Conservation (phyloP, 495 filamentous ascomycete genomes). For the Penicillium lagena region DNA sequence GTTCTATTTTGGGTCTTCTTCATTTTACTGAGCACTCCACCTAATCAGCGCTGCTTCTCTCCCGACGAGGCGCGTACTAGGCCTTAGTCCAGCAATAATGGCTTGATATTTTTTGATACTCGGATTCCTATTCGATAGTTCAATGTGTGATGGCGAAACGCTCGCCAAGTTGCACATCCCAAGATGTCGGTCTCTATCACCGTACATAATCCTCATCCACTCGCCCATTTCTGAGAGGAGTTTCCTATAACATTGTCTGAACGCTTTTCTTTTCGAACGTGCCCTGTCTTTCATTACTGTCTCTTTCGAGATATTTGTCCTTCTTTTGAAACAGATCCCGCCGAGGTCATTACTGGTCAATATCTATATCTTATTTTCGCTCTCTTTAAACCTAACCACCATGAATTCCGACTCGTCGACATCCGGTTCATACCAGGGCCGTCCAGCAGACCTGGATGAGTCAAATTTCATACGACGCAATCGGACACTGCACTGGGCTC, state of each 20-base stretch:
- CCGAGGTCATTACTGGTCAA: no score
- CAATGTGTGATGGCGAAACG: slow-evolving; percentile 10
- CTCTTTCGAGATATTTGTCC: slow-evolving; percentile 1
- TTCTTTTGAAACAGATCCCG: not conserved
- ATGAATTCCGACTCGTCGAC: slow-evolving; percentile 24
- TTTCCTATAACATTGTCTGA: slow-evolving; percentile 1
- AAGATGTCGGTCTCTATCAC: not conserved
- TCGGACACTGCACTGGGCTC: slow-evolving; percentile 28
- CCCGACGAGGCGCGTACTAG: not conserved
- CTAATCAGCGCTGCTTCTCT: not conserved
- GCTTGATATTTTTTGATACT: not conserved
- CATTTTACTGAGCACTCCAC: not conserved
- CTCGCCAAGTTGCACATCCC: slow-evolving; percentile 1
- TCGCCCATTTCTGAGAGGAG: slow-evolving; percentile 4
- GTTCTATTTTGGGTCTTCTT: not conserved
- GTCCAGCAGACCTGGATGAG: slow-evolving; percentile 30
- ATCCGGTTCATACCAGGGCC: slow-evolving; percentile 21
- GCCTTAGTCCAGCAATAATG: not conserved
- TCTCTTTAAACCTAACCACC: slow-evolving; percentile 1
- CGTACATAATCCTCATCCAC: slow-evolving; percentile 12
- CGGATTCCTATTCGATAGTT: slow-evolving; percentile 5
- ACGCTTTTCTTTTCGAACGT: slow-evolving; percentile 9
- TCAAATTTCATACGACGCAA: slow-evolving; percentile 30
- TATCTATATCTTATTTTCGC: not conserved
- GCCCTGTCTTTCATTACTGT: slow-evolving; percentile 6